A percentile compares a stretch with the other conserved stretches of the same genome.
phyloP scores from a whole-genome alignment of 2,329 filamentous ascomycete species.

The Trichoderma pleuroti region DNA sequence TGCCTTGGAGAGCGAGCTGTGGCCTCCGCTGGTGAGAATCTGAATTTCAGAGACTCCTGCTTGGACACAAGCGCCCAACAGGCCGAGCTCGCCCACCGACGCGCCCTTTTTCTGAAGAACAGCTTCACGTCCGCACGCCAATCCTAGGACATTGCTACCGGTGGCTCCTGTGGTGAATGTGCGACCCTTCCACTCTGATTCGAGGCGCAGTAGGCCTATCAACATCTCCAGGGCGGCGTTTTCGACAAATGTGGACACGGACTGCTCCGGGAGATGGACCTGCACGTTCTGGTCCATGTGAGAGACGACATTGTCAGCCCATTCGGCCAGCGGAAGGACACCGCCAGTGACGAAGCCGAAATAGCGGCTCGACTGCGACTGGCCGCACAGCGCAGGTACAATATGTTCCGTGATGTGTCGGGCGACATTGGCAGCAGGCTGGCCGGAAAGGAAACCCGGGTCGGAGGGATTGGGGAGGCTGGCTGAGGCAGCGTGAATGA shows the following conservation, averaged over 20 bases:
- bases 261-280: conserved; percentile 75
- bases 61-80: conserved; percentile 61
- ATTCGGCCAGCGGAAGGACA: conserved; percentile 70
- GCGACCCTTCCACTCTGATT: conserved; percentile 49
- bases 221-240: conserved; percentile 68
- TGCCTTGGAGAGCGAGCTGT: conserved; percentile 81
- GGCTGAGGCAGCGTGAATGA: conserved; percentile 37
- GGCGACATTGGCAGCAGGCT: conserved; percentile 29
- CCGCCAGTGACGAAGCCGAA: conserved; percentile 90
- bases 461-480: conserved; percentile 37
- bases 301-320: conserved; percentile 81
- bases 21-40: conserved; percentile 75
- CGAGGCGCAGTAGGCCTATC: conserved; percentile 60
- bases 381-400: conserved; percentile 61
- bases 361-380: conserved; percentile 65
- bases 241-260: conserved; percentile 73
- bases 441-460: conserved; percentile 32
- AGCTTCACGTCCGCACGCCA: conserved; percentile 62
- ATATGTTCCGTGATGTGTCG: conserved; percentile 46
- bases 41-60: conserved; percentile 67
- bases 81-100: conserved; percentile 65
- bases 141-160: conserved; percentile 77
- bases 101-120: conserved; percentile 41
- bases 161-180: conserved; percentile 63
- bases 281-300: conserved; percentile 79